These are phyloP conservation scores for Selaginella tamariscina DNA, from an alignment of 75 land plant genomes.

Conservation along the genomic window DNA sequence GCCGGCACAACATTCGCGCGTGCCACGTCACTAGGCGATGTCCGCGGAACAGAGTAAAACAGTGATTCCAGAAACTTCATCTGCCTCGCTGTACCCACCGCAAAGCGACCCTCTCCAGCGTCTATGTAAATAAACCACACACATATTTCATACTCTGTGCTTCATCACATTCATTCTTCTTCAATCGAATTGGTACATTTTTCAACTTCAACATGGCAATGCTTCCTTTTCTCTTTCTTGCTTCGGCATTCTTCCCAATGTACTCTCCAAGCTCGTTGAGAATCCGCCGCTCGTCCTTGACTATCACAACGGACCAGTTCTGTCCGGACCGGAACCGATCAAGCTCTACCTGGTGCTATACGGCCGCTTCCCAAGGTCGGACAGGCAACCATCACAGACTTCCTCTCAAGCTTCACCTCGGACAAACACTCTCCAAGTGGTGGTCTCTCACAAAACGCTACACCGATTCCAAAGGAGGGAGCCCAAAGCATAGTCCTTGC, in stretches of 20 bases:
- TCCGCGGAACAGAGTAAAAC: too few relatives aligned
- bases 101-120: too few relatives aligned
- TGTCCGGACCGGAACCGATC: conserved; percentile 32
- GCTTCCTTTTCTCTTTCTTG: neutral
- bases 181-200: too few relatives aligned
- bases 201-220: too few relatives aligned
- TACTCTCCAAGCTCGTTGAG: conserved; percentile 12
- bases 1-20: too few relatives aligned
- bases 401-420: conserved; percentile 41
- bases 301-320: conserved; percentile 70
- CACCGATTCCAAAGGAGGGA: conserved; percentile 19
- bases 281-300: conserved; percentile 28
- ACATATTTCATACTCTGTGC: too few relatives aligned
- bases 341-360: conserved; percentile 62
- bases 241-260: neutral
- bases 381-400: conserved; percentile 40
- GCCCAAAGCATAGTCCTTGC: conserved; percentile 24
- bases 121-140: too few relatives aligned
- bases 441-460: conserved; percentile 53
- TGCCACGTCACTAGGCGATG: too few relatives aligned
- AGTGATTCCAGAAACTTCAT: too few relatives aligned
- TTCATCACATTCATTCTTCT: too few relatives aligned
- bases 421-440: conserved; percentile 40
- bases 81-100: too few relatives aligned
- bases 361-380: conserved; percentile 50